Conservation (phyloP, 225 moss, liverwort and hornwort species). For the Sphagnum contortum region DNA sequence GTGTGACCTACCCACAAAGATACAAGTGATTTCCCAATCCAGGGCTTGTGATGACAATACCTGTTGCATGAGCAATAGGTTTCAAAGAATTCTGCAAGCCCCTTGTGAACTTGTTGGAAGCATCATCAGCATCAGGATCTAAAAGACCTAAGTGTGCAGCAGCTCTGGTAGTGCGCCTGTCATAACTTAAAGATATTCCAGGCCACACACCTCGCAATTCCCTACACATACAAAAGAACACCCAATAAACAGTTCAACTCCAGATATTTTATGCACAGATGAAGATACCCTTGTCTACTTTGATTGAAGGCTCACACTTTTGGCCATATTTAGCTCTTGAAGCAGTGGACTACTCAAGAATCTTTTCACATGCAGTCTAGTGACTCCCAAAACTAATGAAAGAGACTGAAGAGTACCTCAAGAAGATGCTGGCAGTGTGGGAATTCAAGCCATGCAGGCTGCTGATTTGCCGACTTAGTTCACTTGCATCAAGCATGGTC, state of each 20-base stretch:
- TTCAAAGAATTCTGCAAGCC: conserved; percentile 12
- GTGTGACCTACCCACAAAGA: too few relatives aligned
- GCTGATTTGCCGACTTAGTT: conserved; percentile 22
- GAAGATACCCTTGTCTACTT: too few relatives aligned
- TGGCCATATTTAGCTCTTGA: too few relatives aligned
- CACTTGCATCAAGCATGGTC: conserved; percentile 12
- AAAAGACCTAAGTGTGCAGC: conserved; percentile 21
- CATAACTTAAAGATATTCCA: conserved; percentile 18
- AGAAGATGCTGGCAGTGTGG: conserved; percentile 21
- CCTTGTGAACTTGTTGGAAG: conserved; percentile 16
- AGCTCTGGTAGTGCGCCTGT: conserved; percentile 20
- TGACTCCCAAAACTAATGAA: too few relatives aligned
- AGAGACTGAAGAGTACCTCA: conserved; percentile 10
- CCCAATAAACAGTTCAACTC: too few relatives aligned
- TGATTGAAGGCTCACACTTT: too few relatives aligned
- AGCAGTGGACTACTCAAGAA: too few relatives aligned
- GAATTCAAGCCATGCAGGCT: conserved; percentile 21
- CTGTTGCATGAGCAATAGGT: conserved; percentile 14
- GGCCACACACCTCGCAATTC: conserved; percentile 36
- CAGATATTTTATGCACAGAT: too few relatives aligned
- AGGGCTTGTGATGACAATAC: not conserved
- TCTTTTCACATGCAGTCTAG: too few relatives aligned
- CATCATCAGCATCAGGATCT: conserved; percentile 17
- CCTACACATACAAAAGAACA: conserved; percentile 1
- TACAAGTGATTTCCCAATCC: too few relatives aligned